Evolutionary conservation across 768 basidiomycete species (phyloP), one percentile per base, ranked within the genome.

Genomic region (Clavaria fumosa): DNA sequence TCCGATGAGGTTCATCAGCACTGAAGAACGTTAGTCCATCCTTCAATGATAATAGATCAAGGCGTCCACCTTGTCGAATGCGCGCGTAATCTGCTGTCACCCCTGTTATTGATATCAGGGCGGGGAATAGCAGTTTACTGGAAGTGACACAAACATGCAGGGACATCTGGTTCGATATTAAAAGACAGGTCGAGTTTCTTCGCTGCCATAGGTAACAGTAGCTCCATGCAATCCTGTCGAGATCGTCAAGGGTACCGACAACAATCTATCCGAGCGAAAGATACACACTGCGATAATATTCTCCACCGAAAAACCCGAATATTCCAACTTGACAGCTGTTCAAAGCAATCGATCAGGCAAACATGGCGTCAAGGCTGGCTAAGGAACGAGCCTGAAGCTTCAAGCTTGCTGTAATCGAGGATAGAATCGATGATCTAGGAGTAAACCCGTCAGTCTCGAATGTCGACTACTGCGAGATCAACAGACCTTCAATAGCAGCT

Each of bases 391-490:
- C 76, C 75, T 34, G 75, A 79, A 14, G 78, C 80, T 50, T 83
- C 80, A 2, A 81, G 58, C 51, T 83, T 83, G 55, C 77, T 79
- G 54, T 81, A 82, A 49, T 83, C 80, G 45, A 83, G 54, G 34
- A 83, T 78, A 2, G 75, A 78, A 52, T 81, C 77, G 46, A 83
- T 82, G 50, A 82, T 81, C 76, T 80, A 38, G 7, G 34, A 23
- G 19, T 30, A 24, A 17, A 2, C 26, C 33, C 37, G 26, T 31
- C 14, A 12, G 15, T 5, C 19, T 3, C 12, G 6, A 11, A 31
- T 5, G 2, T 27, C n/a, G 33, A 23, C 5, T 9, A 31, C 11
- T 31, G 5, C 10, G 18, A 32, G 31, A 35, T 6, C 5, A 3
- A 19, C 40, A 28, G 46, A 72, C 77, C 63, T 79, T 79, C 37